Conservation (phyloP, 2,329 filamentous ascomycete species). For the Fusarium xylarioides region DNA sequence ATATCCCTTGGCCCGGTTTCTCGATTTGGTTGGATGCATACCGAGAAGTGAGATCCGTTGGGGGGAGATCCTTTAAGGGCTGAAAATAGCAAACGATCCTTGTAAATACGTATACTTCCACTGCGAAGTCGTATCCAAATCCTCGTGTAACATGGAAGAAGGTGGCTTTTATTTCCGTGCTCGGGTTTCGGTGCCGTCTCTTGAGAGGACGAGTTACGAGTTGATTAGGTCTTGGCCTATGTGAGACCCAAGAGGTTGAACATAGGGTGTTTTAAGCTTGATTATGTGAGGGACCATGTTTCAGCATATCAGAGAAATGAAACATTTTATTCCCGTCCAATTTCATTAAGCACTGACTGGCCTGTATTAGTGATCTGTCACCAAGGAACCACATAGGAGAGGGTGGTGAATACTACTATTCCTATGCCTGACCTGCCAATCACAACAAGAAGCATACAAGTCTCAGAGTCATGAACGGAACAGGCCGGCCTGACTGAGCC, state of each 20-base stretch:
- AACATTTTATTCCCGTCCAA: slow-evolving; percentile 6
- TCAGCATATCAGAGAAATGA: not conserved
- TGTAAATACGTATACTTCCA: slow-evolving; percentile 2
- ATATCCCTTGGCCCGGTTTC: not conserved
- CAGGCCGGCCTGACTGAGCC: not conserved
- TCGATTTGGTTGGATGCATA: slow-evolving; percentile 20
- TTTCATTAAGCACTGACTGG: not conserved
- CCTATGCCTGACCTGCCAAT: not conserved
- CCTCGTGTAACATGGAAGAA: not conserved
- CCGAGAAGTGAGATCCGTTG: slow-evolving; percentile 8
- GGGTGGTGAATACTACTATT: not conserved
- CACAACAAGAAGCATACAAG: not conserved
- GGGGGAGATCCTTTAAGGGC: not conserved
- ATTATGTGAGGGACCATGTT: slow-evolving; percentile 1
- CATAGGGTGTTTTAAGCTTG: not conserved
- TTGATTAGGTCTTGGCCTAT: not conserved
- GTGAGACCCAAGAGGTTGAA: not conserved
- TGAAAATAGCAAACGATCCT: slow-evolving; percentile 27
- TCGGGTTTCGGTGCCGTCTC: not conserved
- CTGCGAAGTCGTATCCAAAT: slow-evolving; percentile 1
- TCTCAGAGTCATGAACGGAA: not conserved
- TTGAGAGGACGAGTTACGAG: not conserved
- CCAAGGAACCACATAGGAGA: not conserved
- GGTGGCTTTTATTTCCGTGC: not conserved
- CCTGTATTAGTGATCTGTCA: not conserved